Base-by-base conservation (phyloP, 2,329 filamentous ascomycete genomes). In the Ophidiomyces ophidiicola region DNA sequence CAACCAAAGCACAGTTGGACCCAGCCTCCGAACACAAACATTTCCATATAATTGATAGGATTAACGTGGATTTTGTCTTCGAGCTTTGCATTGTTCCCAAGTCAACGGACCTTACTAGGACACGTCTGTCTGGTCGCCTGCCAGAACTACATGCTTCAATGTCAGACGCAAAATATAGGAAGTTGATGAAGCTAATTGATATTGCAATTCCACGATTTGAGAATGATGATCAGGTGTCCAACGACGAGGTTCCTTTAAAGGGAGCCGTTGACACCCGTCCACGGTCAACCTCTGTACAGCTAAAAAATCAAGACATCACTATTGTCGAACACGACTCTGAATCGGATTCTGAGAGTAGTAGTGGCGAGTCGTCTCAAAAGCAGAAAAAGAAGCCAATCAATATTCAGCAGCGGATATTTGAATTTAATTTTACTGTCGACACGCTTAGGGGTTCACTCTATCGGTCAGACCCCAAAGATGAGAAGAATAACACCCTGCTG, bases 31-130 rank as follows among this genome's bases (percentile, higher is more conserved):
- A 80, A 5, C 69, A 71, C 1, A 80, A 79, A 41, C 78, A 79
- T 46, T 71, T 92, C 48, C 88, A 96, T 56, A 78, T 99, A 39
- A 84, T 99, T 24, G 88, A 99, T 58, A 79, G 84, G 48, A 98
- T 98, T 66, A 98, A 94, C 50, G 82, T 99, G 50, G 84, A 96
- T 57, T 96, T 99, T 57, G 78, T 86, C 7, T 76, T 99, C n/a
- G 87, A 94, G 57, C 80, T 82, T 14, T 98, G 87, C 5, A 99
- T 99, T 49, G 68, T 98, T n/a, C 90, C 90, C 0, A 94, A 94
- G 56, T 85, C 85, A 0, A 82, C 88, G 0, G 92, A 94, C 46
- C 67, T 99, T 34, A 92, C 90, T 10, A 90, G 90, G 53, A 79
- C 94, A 49, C 81, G 84, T 44, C 76, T 99, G 23, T 92, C 86